Percentiles rank a stretch among this genome's conserved stretches.
Conservation (phyloP, 2,329 filamentous ascomycete genomes). For the Hirsutella minnesotensis region DNA sequence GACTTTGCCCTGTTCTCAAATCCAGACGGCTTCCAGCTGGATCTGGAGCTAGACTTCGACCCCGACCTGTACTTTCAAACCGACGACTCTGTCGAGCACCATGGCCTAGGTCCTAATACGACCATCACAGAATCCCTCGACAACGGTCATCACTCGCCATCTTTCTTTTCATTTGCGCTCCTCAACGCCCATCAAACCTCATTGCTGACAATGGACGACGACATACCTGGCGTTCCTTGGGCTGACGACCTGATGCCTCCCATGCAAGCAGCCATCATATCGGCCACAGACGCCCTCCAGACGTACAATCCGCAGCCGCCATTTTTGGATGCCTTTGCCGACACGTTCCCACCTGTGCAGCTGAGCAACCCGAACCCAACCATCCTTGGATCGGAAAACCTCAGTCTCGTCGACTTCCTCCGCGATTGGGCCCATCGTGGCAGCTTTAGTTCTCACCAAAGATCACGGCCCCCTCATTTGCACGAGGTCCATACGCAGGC, state of each 20-base stretch:
- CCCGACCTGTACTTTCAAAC: constrained; percentile 1
- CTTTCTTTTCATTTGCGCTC: neutral
- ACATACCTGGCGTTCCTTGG: neutral
- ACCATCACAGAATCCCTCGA: neutral
- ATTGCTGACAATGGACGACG: neutral
- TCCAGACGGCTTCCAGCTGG: neutral
- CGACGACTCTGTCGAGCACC: constrained; percentile 3
- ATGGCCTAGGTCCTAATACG: neutral
- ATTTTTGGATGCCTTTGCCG: neutral
- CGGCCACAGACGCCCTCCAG: neutral
- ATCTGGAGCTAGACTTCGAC: constrained; percentile 3
- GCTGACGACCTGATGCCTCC: neutral
- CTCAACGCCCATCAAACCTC: neutral
- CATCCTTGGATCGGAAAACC: constrained; percentile 36
- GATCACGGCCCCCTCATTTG: constrained; percentile 14
- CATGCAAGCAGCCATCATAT: too few species aligned
- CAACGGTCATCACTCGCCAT: neutral
- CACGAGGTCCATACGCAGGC: constrained; percentile 21
- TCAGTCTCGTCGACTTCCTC: constrained; percentile 37
- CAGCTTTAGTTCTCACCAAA: constrained; percentile 12
- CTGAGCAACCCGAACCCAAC: constrained; percentile 21
- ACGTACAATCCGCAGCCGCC: neutral
- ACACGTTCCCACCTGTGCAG: constrained; percentile 8
- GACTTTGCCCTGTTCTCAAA: neutral
- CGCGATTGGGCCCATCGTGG: constrained; percentile 31